Evolutionary conservation across 306 rosid genomes (phyloP).

Genomic region (Lotus japonicus): DNA sequence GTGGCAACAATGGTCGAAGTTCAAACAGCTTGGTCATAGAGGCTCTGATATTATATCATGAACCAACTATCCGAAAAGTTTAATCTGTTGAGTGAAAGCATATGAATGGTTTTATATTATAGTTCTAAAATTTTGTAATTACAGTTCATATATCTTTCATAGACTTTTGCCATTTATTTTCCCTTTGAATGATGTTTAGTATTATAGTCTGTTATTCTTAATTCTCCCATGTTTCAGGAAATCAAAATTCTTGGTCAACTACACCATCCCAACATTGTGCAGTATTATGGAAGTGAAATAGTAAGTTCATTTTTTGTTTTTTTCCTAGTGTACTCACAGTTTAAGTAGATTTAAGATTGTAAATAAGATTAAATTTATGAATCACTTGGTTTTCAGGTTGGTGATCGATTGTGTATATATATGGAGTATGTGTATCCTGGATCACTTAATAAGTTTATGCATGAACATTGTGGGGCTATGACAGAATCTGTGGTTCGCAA

Average conservation of each 20-base stretch:
- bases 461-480: slow-evolving; percentile 60
- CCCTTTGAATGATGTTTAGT: not conserved
- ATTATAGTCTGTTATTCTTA: slow-evolving; percentile 19
- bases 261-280: slow-evolving; percentile 84
- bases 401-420: slow-evolving; percentile 72
- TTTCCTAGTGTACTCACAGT: not conserved
- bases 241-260: slow-evolving; percentile 63
- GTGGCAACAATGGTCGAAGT: no score
- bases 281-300: slow-evolving; percentile 76
- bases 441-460: slow-evolving; percentile 69
- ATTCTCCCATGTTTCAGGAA: slow-evolving; percentile 56
- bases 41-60: no score
- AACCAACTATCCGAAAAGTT: no score
- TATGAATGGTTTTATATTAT: no score
- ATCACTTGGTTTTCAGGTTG: slow-evolving; percentile 43
- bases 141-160: not conserved
- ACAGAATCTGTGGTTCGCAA: slow-evolving; percentile 84
- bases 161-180: not conserved
- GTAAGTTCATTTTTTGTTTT: slow-evolving; percentile 41
- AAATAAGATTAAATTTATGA: not conserved
- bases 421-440: slow-evolving; percentile 90
- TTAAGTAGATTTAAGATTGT: not conserved
- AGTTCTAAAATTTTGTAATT: not conserved
- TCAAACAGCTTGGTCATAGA: no score
- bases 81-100: no score